phyloP scores from a whole-genome alignment of 768 basidiomycete species.

The Hypholoma fasciculare region DNA sequence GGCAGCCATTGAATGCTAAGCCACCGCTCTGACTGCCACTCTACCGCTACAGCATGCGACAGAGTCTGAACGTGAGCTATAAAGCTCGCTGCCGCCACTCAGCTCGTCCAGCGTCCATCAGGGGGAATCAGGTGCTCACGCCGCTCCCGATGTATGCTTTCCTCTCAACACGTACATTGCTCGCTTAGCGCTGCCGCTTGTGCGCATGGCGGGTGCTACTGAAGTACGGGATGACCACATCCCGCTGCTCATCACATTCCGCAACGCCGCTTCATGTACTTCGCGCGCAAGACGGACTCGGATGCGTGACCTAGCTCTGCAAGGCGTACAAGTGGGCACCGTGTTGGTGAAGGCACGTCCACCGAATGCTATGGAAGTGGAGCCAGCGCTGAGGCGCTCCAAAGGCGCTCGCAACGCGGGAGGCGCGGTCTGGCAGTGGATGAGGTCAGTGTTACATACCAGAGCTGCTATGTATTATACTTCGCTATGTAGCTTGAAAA shows the following conservation, averaged over 20 bases:
- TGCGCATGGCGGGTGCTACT: conserved; percentile 61
- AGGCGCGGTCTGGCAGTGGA: background rate
- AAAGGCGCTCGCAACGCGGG: background rate
- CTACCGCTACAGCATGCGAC: too few relatives aligned
- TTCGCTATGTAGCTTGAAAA: too few relatives aligned
- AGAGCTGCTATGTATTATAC: too few relatives aligned
- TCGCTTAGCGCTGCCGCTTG: conserved; percentile 61
- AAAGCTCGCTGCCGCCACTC: too few relatives aligned
- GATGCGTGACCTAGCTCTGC: conserved; percentile 71
- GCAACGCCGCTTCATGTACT: conserved; percentile 65
- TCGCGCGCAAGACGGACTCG: conserved; percentile 47
- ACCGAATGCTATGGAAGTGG: background rate
- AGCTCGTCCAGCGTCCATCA: too few relatives aligned
- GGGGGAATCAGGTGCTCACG: conserved; percentile 37
- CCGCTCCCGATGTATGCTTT: conserved; percentile 44
- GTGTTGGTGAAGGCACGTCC: conserved; percentile 33
- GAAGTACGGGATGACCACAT: conserved; percentile 76
- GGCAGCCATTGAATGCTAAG: too few relatives aligned
- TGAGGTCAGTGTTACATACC: too few relatives aligned
- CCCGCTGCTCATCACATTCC: conserved; percentile 72
- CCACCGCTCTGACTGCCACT: too few relatives aligned
- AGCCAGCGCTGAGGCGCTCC: background rate
- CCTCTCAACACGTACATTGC: conserved; percentile 58
- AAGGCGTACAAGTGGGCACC: conserved; percentile 72
- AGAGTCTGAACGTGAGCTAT: too few relatives aligned